phyloP scores from a whole-genome alignment of 1,284 basidiomycete genomes.

The Cutaneotrichosporon sp. region DNA sequence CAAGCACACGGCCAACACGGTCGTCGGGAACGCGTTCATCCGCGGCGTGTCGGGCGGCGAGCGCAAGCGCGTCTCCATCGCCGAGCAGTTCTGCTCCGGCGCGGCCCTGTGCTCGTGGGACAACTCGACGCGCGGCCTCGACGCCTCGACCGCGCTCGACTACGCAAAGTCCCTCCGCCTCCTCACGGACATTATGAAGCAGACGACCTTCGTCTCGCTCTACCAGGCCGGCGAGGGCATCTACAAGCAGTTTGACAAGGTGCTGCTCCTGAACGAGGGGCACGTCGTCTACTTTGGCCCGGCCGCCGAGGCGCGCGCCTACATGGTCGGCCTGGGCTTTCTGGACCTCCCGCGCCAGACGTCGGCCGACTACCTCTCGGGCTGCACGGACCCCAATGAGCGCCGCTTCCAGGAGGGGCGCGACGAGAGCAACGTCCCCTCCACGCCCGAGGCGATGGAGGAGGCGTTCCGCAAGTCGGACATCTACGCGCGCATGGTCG shows the following conservation, averaged over 20 bases:
- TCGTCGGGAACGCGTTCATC: constrained; percentile 54
- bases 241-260: constrained; percentile 72
- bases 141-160: constrained; percentile 63
- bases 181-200: constrained; percentile 58
- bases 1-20: constrained; percentile 61
- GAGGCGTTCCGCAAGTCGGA: constrained; percentile 65
- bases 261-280: constrained; percentile 58
- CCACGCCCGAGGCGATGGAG: constrained; percentile 71
- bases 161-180: constrained; percentile 62
- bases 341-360: constrained; percentile 55
- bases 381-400: constrained; percentile 73
- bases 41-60: constrained; percentile 58
- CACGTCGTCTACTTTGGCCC: constrained; percentile 61
- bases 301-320: constrained; percentile 56
- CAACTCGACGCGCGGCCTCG: constrained; percentile 56
- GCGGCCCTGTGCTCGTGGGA: constrained; percentile 57
- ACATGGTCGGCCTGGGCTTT: constrained; percentile 60
- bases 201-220: constrained; percentile 57
- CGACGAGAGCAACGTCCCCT: constrained; percentile 67
- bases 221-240: constrained; percentile 67
- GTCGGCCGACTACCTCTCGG: constrained; percentile 71
- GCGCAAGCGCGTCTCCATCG: constrained; percentile 61
- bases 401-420: constrained; percentile 75
- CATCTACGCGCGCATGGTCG: constrained; percentile 58
- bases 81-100: constrained; percentile 60